Evolutionary conservation across 257 asterid genomes (phyloP).

Genomic region (Primulina eburnea): DNA sequence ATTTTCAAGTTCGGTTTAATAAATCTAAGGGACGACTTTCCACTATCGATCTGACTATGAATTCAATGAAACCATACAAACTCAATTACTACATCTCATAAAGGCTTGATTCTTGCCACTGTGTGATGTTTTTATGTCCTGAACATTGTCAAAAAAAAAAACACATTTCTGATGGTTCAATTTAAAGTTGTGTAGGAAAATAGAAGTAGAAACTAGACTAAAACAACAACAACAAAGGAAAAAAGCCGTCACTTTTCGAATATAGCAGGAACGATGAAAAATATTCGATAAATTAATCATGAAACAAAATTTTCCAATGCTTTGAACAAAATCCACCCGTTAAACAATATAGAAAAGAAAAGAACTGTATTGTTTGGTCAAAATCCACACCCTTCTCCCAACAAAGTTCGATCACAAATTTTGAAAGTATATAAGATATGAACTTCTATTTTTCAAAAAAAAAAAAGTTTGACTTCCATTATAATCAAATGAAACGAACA

Average conservation of each 20-base stretch:
- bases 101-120: background rate
- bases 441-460: background rate
- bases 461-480: background rate
- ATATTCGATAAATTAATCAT: background rate
- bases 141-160: too few species aligned
- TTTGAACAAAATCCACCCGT: background rate
- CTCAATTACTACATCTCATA: background rate
- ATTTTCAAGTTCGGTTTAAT: slow-evolving; percentile 5
- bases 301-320: background rate
- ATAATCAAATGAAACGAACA: background rate
- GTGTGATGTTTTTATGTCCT: background rate
- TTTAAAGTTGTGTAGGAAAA: background rate
- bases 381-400: background rate
- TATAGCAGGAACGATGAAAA: background rate
- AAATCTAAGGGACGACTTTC: background rate
- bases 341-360: background rate
- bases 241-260: background rate
- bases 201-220: background rate
- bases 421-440: background rate
- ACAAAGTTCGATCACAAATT: background rate
- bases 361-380: background rate
- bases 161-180: background rate
- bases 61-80: slow-evolving; percentile 8
- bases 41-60: background rate
- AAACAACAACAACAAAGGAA: too few species aligned